Conservation (phyloP, 441 rosid species). For the Hura crepitans region DNA sequence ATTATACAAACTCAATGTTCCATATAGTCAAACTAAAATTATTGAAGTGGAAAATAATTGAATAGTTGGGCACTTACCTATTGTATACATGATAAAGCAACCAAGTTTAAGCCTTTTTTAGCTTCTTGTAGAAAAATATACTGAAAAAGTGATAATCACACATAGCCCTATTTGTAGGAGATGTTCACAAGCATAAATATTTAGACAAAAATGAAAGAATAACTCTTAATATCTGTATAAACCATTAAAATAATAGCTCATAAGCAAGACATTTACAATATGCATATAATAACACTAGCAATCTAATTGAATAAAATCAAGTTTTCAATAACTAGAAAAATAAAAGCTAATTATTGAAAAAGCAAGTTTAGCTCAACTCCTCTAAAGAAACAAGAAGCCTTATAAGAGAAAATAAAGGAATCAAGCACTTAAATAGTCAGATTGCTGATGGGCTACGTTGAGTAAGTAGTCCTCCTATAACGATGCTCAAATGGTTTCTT, state of each 20-base stretch:
- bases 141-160: constrained; percentile 68
- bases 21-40: no score
- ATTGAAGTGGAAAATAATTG: no score
- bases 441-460: background rate
- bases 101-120: constrained; percentile 81
- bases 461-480: background rate
- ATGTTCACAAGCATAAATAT: constrained; percentile 55
- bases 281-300: background rate
- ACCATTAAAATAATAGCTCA: constrained; percentile 7
- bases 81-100: no score
- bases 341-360: background rate
- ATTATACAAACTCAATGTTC: no score
- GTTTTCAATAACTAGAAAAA: background rate
- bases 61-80: no score
- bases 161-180: constrained; percentile 42
- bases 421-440: background rate
- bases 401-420: background rate
- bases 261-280: background rate
- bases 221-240: constrained; percentile 6
- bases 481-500: background rate
- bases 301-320: background rate
- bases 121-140: no score
- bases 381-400: background rate
- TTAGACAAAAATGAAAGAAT: constrained; percentile 35
- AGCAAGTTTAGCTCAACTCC: background rate